Evolutionary conservation across 768 basidiomycete species (phyloP), one percentile per base, ranked within the genome.

Genomic region (Tricholoma hemisulphureum): DNA sequence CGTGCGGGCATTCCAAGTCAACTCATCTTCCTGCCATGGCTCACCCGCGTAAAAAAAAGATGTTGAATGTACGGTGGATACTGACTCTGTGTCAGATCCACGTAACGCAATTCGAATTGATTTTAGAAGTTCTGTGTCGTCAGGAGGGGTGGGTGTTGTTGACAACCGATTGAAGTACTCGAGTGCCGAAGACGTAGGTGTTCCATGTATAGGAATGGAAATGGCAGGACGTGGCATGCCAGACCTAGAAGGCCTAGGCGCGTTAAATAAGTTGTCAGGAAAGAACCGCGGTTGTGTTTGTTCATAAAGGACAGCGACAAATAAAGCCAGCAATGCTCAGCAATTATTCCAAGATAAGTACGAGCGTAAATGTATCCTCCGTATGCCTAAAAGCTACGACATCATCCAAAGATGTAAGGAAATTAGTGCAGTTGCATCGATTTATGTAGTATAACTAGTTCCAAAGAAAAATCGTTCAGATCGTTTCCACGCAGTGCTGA

Each of bases 1-100:
- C 14, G 79, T 81, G 56, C 77, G 75, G 21, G 79, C 75, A 61
- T 88, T 83, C 92, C 91, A 93, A 14, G 81, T 75, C 13, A 93
- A 73, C 62, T 92, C 86, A 57, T 85, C 80, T 57, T 84, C 86
- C n/a, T 76, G 77, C 61, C 72, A 72, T 6, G 74, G 65, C 13
- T 80, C 77, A 6, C 67, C 73, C 26, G 67, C 72, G 37, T 74
- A 71, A 34, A 73, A 67, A 53, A 80, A 78, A 18, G 72, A 71
- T 3, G 76, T 71, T 5, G 75, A 75, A 50, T 80, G 78, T 32
- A 81, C 73, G 10, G 77, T 61, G 41, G 76, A 71, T 53, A 75
- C 64, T 34, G 71, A 67, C 45, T 77, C 76, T 29, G 79, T 75
- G 37, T 79, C 76, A 16, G 80, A 75, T 46, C 86, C 85, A 29